Conservation (phyloP, 2,329 filamentous ascomycete species). For the Xylaria sp. region DNA sequence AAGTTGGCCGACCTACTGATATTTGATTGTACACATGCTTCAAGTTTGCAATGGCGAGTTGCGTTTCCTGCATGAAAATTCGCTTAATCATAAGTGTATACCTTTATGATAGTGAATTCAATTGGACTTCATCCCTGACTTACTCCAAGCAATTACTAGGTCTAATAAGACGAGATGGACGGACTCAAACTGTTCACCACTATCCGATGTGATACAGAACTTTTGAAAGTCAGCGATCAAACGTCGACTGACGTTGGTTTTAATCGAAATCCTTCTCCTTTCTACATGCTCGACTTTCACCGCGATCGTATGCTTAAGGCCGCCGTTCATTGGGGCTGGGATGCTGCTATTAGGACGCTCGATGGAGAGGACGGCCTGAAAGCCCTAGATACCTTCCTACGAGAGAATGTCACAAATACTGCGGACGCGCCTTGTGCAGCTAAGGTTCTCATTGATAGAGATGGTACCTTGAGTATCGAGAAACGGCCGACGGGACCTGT, state of each 20-base stretch:
- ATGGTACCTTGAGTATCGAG: constrained; percentile 60
- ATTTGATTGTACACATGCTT: not conserved
- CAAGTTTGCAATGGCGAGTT: not conserved
- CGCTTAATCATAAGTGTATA: too few species aligned
- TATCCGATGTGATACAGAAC: constrained; percentile 73
- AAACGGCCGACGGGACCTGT: constrained; percentile 43
- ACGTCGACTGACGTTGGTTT: constrained; percentile 58
- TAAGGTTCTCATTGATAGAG: constrained; percentile 63
- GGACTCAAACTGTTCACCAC: constrained; percentile 75
- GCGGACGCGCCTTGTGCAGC: constrained; percentile 58
- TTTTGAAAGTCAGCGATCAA: constrained; percentile 57
- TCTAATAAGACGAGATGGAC: constrained; percentile 34
- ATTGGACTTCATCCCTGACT: not conserved
- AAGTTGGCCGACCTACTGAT: not conserved
- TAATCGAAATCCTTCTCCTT: constrained; percentile 67
- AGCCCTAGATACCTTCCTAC: constrained; percentile 54
- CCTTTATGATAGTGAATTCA: not conserved
- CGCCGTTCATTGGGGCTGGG: constrained; percentile 67
- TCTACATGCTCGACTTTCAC: constrained; percentile 85
- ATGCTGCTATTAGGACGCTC: constrained; percentile 56
- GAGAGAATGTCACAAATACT: constrained; percentile 40
- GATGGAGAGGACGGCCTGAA: constrained; percentile 58
- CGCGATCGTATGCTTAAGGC: constrained; percentile 78
- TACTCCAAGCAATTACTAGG: not conserved
- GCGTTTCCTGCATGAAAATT: not conserved